phyloP scores from a whole-genome alignment of 2,329 filamentous ascomycete species.

The Didymella keratinophila region DNA sequence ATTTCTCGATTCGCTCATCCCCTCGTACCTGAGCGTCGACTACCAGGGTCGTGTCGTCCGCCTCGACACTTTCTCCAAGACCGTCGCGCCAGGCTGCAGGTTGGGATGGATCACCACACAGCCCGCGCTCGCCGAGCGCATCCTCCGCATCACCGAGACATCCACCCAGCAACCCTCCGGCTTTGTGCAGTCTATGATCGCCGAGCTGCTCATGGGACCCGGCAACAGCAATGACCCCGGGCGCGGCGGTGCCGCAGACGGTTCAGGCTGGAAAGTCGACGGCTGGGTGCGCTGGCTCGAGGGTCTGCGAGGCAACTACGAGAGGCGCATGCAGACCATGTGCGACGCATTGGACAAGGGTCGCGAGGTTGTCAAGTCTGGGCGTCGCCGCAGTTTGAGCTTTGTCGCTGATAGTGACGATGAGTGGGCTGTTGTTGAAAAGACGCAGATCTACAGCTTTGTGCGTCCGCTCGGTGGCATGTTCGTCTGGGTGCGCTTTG shows the following conservation, averaged over 20 bases:
- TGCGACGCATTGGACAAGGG: slow-evolving; percentile 74
- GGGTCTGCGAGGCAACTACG: slow-evolving; percentile 82
- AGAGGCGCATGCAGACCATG: slow-evolving; percentile 84
- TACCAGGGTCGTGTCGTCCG: slow-evolving; percentile 86
- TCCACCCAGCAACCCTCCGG: slow-evolving; percentile 86
- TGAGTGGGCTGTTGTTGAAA: slow-evolving; percentile 79
- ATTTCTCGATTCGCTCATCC: slow-evolving; percentile 83
- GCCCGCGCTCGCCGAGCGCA: slow-evolving; percentile 76
- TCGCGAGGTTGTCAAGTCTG: slow-evolving; percentile 70
- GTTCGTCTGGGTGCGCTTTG: slow-evolving; percentile 84
- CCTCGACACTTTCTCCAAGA: slow-evolving; percentile 94
- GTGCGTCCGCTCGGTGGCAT: slow-evolving; percentile 85
- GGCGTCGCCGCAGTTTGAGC: slow-evolving; percentile 51
- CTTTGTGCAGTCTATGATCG: slow-evolving; percentile 85
- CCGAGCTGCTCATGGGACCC: slow-evolving; percentile 77
- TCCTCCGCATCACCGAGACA: slow-evolving; percentile 76
- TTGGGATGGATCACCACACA: slow-evolving; percentile 91
- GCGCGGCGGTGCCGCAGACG: slow-evolving; percentile 57
- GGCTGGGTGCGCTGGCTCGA: slow-evolving; percentile 94
- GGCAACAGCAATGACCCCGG: slow-evolving; percentile 62
- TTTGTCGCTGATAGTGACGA: slow-evolving; percentile 52
- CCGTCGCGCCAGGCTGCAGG: slow-evolving; percentile 86
- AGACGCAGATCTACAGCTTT: slow-evolving; percentile 77
- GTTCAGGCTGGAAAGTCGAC: slow-evolving; percentile 76
- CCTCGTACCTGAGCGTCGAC: slow-evolving; percentile 83